Base-by-base conservation (phyloP, 2,329 filamentous ascomycete species). In the Nemania abortiva region DNA sequence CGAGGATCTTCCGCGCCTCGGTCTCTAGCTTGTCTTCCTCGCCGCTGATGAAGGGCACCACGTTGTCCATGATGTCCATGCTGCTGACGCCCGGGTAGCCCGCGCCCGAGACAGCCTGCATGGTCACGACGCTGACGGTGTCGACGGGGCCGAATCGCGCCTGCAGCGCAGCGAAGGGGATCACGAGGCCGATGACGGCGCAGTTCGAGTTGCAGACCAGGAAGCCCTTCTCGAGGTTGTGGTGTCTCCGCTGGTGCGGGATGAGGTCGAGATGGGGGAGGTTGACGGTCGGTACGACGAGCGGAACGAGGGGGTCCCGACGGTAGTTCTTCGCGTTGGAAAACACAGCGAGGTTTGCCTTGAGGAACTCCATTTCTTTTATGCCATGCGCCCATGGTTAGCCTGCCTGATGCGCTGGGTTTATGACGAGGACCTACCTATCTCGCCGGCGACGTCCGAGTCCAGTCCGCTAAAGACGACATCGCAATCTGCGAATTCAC, bases 251-350 rank as follows among this genome's bases (percentile, higher is more conserved):
- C 84, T 98, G 95, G 82, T 97, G 91, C n/a, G 92, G 91, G 79
- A 98, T 95, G 70, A 98, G 87, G 78, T 92, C 89, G 76, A 98
- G 88, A 82, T 98, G 95, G 52, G 89, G 83, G 13, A 97, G 90
- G 85, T 98, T 98, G 81, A 98, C 95, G 22, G 94, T 97, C 1
- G 96, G 96, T 9, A 98, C 95, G 72, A 98, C 92, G 77, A 98
- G 90, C 11, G 96, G 96, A 1, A 98, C 94, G 57, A 95, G 86
- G 22, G 94, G 94, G 80, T 97, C 91, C 79, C 91, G 91, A 76
- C 96, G 92, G 87, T 97, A 94, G 88, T 98, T 98, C 83, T 98
- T 98, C 60, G 96, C 95, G 82, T 98, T 99, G 77, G 94, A 97
- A 85, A 99, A 98, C 80, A 98, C 92, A 77, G 93, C 90, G 60